A percentile compares a stretch with the other conserved stretches of the same genome.
phyloP scores from a whole-genome alignment of 164 flowering plant genomes.

The Aristolochia contorta region DNA sequence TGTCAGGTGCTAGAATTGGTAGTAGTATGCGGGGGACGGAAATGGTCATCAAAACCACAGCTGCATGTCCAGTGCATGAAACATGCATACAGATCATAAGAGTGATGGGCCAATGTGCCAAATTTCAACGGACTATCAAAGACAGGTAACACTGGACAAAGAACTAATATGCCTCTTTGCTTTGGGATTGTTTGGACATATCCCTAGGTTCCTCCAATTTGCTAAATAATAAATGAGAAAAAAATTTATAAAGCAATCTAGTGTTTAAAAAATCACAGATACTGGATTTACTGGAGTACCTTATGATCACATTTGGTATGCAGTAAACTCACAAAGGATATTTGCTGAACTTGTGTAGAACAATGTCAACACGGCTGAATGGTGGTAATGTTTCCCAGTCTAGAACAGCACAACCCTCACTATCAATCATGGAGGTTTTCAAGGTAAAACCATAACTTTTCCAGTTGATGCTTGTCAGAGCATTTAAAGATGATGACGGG shows the following conservation, averaged over 20 bases:
- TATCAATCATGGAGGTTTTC: constrained; percentile 20
- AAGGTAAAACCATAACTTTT: constrained; percentile 59
- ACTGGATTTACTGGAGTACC: background rate
- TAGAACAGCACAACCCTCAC: constrained; percentile 31
- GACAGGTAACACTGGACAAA: background rate
- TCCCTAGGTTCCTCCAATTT: background rate
- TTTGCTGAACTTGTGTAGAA: constrained; percentile 57
- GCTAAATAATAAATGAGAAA: background rate
- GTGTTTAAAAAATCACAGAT: background rate
- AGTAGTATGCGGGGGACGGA: too few species aligned
- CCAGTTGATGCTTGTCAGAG: constrained; percentile 64
- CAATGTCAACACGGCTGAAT: constrained; percentile 43
- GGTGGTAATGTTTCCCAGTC: constrained; percentile 75
- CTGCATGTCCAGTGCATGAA: too few species aligned
- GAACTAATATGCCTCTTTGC: background rate
- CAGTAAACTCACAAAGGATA: constrained; percentile 39
- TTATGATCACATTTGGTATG: background rate
- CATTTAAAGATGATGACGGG: constrained; percentile 38
- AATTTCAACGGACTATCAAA: background rate
- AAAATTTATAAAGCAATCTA: background rate
- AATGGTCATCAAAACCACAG: too few species aligned
- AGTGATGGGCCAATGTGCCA: too few species aligned
- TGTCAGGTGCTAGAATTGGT: too few species aligned
- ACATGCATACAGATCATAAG: too few species aligned
- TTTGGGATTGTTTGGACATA: background rate